These are phyloP conservation scores for Setomelanomma holmii DNA, from an alignment of 2,329 filamentous ascomycete species.

Conservation along the genomic window DNA sequence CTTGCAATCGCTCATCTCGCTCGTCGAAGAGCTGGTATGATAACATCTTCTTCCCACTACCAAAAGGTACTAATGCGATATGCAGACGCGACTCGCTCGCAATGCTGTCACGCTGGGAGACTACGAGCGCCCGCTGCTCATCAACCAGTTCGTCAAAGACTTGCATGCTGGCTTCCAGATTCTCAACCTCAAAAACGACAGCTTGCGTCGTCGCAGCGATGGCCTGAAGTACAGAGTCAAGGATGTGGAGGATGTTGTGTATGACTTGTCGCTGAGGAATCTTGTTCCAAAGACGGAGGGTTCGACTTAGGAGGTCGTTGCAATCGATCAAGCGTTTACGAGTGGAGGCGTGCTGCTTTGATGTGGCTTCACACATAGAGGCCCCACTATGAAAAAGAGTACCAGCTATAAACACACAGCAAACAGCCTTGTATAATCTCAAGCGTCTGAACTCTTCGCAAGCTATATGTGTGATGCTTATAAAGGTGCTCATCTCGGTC, in stretches of 20 bases:
- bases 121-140: constrained; percentile 82
- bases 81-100: constrained; percentile 79
- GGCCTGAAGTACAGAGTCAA: constrained; percentile 97
- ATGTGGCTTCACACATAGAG: too few species aligned
- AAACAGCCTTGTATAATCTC: too few species aligned
- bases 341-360: background rate
- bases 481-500: constrained; percentile 18
- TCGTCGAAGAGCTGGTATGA: constrained; percentile 84
- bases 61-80: constrained; percentile 8
- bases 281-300: constrained; percentile 60
- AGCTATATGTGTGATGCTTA: constrained; percentile 10
- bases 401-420: too few species aligned
- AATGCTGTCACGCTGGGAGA: constrained; percentile 95
- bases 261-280: constrained; percentile 88
- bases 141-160: constrained; percentile 93
- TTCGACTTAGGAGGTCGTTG: constrained; percentile 1
- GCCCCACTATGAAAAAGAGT: too few species aligned
- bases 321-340: background rate
- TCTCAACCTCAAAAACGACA: constrained; percentile 96
- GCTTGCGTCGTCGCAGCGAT: constrained; percentile 84
- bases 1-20: constrained; percentile 81
- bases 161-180: constrained; percentile 96
- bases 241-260: constrained; percentile 97
- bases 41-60: background rate
- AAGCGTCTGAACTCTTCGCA: too few species aligned